These are phyloP conservation scores for Pilasporangium apinafurcum DNA, from an alignment of 352 stramenopile species.

Conservation along the genomic window DNA sequence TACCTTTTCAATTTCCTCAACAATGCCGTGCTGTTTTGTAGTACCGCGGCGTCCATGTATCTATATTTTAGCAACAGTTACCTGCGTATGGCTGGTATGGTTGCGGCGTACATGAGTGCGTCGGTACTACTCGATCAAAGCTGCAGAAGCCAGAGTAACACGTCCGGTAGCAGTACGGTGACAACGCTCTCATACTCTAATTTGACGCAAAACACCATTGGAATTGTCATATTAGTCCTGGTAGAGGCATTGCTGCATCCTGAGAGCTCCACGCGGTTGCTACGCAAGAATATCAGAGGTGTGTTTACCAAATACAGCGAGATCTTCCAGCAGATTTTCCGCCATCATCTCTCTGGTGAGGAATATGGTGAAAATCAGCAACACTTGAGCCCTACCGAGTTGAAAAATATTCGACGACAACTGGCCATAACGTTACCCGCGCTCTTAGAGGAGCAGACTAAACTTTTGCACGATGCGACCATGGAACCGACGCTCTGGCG, in stretches of 20 bases:
- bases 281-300: constrained; percentile 50
- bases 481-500: constrained; percentile 54
- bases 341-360: constrained; percentile 40
- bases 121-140: constrained; percentile 49
- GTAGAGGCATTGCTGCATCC: constrained; percentile 42
- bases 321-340: constrained; percentile 36
- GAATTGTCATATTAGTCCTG: constrained; percentile 63
- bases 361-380: constrained; percentile 6
- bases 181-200: constrained; percentile 44
- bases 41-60: constrained; percentile 66
- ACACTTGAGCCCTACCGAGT: constrained; percentile 11
- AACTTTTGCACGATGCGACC: constrained; percentile 41
- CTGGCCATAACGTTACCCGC: constrained; percentile 25
- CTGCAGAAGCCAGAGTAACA: constrained; percentile 25
- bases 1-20: constrained; percentile 47
- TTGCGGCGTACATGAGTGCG: constrained; percentile 60
- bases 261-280: constrained; percentile 36
- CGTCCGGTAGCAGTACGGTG: constrained; percentile 9
- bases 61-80: constrained; percentile 59
- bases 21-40: constrained; percentile 55
- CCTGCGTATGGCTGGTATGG: constrained; percentile 46
- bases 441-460: constrained; percentile 36
- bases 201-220: constrained; percentile 56
- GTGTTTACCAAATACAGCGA: constrained; percentile 32
- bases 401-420: constrained; percentile 28